Evolutionary conservation across 352 stramenopile genomes (phyloP).

Genomic region (Phytophthora europaea): DNA sequence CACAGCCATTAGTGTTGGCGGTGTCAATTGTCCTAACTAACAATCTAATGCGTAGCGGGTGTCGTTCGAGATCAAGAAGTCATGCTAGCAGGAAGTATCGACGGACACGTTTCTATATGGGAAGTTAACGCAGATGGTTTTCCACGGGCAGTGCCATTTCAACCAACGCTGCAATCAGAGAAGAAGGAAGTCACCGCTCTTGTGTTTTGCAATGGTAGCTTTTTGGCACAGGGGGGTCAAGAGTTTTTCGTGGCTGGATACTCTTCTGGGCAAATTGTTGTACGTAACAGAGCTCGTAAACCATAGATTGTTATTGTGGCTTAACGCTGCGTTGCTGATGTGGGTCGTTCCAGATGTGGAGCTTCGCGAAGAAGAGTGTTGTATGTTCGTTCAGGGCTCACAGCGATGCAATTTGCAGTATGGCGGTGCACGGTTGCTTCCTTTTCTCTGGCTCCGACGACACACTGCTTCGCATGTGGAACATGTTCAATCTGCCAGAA

Average conservation of each 20-base stretch:
- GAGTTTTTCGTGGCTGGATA: constrained; percentile 73
- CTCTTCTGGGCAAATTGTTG: constrained; percentile 57
- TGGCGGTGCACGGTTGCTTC: constrained; percentile 75
- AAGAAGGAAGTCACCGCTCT: constrained; percentile 64
- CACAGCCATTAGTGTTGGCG: neutral
- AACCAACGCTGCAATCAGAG: constrained; percentile 29
- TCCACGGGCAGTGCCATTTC: constrained; percentile 24
- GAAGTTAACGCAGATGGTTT: constrained; percentile 60
- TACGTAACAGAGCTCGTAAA: constrained; percentile 22
- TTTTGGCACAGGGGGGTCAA: constrained; percentile 46
- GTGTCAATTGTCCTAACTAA: constrained; percentile 1
- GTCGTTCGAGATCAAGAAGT: constrained; percentile 70
- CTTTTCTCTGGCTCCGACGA: constrained; percentile 86
- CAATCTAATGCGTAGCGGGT: constrained; percentile 37
- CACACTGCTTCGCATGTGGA: constrained; percentile 72
- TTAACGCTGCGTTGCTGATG: neutral
- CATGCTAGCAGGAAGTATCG: constrained; percentile 56
- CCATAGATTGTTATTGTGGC: neutral
- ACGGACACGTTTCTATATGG: constrained; percentile 64
- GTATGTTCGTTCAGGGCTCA: constrained; percentile 66
- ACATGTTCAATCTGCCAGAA: constrained; percentile 51
- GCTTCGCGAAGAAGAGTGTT: constrained; percentile 52
- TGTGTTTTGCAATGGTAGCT: constrained; percentile 60
- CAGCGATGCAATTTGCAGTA: constrained; percentile 54
- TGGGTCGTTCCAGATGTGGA: constrained; percentile 56